A percentile compares a stretch with the other conserved stretches of the same genome.
Conservation (phyloP, 306 rosid genomes). For the Begonia peltatifolia region DNA sequence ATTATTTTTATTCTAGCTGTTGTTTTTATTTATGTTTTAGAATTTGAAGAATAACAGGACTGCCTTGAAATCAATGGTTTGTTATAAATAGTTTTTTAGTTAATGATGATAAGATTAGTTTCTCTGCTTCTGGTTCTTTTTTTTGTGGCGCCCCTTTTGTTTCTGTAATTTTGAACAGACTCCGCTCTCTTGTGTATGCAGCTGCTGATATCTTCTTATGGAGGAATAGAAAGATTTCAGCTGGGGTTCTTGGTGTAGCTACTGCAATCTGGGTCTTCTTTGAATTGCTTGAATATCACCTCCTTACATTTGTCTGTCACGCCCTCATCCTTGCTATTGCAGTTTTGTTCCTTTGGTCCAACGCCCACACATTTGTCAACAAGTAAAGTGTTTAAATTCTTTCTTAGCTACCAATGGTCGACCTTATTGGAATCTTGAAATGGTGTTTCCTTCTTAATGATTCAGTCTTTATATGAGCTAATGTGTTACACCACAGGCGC, state of each 20-base stretch:
- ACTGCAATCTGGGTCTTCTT: slow-evolving; percentile 64
- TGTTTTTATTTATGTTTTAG: no score
- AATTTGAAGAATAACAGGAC: no score
- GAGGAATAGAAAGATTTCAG: slow-evolving; percentile 91
- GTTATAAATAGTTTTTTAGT: no score
- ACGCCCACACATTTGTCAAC: slow-evolving; percentile 64
- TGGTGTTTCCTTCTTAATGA: background rate
- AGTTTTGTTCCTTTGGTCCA: slow-evolving; percentile 76
- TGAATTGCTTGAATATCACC: slow-evolving; percentile 71
- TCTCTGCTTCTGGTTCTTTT: no score
- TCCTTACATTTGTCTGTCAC: slow-evolving; percentile 69
- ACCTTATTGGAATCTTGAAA: background rate
- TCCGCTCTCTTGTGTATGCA: slow-evolving; percentile 16
- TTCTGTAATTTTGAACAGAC: no score
- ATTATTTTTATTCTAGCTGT: no score
- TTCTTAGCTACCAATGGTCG: background rate
- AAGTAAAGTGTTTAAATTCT: slow-evolving; percentile 36
- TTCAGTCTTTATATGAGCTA: background rate
- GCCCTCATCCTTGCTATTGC: slow-evolving; percentile 42
- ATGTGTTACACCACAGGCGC: slow-evolving; percentile 23
- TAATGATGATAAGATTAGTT: no score
- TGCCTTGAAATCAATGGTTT: no score
- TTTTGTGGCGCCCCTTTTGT: no score
- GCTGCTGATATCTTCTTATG: slow-evolving; percentile 85
- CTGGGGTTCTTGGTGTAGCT: slow-evolving; percentile 48